These are phyloP conservation scores for Populus nigra DNA, from an alignment of 345 rosid species.

Conservation along the genomic window DNA sequence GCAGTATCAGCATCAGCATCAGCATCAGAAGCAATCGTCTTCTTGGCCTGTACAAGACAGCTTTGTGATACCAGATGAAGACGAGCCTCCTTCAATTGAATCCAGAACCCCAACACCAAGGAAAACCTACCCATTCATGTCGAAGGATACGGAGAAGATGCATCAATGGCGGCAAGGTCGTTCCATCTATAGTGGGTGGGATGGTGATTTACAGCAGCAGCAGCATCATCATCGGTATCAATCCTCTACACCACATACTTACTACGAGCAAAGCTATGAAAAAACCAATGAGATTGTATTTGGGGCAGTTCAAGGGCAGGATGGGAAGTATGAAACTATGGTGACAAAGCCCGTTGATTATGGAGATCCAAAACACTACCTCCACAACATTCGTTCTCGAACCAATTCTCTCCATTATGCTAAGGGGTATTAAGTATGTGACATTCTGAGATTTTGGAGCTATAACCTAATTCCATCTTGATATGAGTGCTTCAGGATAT, in stretches of 20 bases:
- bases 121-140: conserved; percentile 92
- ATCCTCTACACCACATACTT: conserved; percentile 66
- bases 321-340: conserved; percentile 36
- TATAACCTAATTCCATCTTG: not conserved
- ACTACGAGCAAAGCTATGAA: conserved; percentile 70
- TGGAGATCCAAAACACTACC: conserved; percentile 43
- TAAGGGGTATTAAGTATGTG: conserved; percentile 10
- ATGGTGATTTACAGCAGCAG: conserved; percentile 47
- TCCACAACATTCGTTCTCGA: conserved; percentile 47
- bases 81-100: conserved; percentile 84
- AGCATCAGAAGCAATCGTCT: conserved; percentile 35
- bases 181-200: conserved; percentile 70
- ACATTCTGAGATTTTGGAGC: conserved; percentile 6
- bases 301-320: conserved; percentile 84
- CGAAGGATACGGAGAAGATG: conserved; percentile 85
- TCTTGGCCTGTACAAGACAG: conserved; percentile 75
- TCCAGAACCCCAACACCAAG: conserved; percentile 77
- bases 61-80: conserved; percentile 67
- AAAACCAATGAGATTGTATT: conserved; percentile 77
- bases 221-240: conserved; percentile 64
- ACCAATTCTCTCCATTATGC: conserved; percentile 40
- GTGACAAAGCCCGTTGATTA: conserved; percentile 61
- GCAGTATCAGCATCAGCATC: conserved; percentile 22
- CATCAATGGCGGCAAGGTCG: conserved; percentile 84
- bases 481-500: conserved; percentile 6